Evolutionary conservation across 345 rosid genomes (phyloP), one percentile per base, ranked within the genome.

Genomic region (Pugionium cornutum): DNA sequence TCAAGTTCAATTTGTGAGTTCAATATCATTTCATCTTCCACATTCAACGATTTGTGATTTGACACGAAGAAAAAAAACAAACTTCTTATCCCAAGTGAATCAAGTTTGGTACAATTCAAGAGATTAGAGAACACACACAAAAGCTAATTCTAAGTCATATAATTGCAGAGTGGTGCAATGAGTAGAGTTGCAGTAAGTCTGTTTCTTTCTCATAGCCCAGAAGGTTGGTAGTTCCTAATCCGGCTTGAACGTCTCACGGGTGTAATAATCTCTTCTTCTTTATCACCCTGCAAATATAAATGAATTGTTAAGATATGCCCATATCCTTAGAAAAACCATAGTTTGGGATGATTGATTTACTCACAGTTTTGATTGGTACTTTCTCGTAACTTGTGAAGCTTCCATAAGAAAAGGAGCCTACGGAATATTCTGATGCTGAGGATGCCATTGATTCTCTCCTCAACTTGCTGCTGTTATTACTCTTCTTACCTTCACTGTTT

Each of bases 241-340:
- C 96, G 70, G 84, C 88, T 91, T 5, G 98, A 91, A 40, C 96
- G 87, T 78, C 98, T 81, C 45, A 89, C 91, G 2, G 96, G 96
- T 62, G 98, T 91, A 26, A 70, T 55, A 69, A 54, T 64, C 28
- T 54, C 70, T 60, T 80, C 86, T 34, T 85, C 96, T 67, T 73
- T 82, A 11, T 49, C 49, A 55, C 84, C 84, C 94, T 88, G 58
- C 75, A 77, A 55, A 62, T 65, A 42, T 61, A 67, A 55, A 50
- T 2, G 18, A 4, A 18, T 18, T 18, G 18, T 18, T 18, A 18
- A 18, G 18, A 18, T 18, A 0, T 18, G 18, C 18, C 18, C 18
- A 18, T 18, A 18, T 18, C 18, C 18, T 18, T 18, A 18, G 18
- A 5, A 36, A 7, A 52, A 10, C 7, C 41, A 33, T 3, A 18